Conservation (phyloP, 495 filamentous ascomycete genomes). For the Pseudoneurospora amorphoporcata region DNA sequence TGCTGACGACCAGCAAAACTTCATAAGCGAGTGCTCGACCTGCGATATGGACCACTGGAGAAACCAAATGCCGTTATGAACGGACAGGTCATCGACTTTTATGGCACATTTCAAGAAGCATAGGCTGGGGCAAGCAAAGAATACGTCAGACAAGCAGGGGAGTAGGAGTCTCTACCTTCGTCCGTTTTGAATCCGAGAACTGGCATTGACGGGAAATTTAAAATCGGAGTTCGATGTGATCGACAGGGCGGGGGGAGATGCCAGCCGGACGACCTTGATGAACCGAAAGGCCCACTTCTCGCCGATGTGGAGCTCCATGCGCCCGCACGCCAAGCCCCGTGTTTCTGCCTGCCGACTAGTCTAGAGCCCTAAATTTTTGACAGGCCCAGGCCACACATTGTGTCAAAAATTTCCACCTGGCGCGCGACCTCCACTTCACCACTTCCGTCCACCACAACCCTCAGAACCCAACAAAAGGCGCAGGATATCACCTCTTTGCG, state of each 20-base stretch:
- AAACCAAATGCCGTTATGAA: too few species aligned
- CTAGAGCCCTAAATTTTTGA: conserved; percentile 16
- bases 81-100: too few species aligned
- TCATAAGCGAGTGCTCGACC: neutral
- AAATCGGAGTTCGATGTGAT: neutral
- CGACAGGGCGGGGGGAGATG: neutral
- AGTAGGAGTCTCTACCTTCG: neutral
- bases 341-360: neutral
- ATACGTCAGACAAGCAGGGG: too few species aligned
- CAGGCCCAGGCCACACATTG: conserved; percentile 13
- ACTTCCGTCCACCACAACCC: conserved; percentile 1
- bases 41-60: neutral
- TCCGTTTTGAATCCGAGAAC: neutral
- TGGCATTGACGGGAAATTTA: neutral
- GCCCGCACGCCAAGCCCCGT: neutral
- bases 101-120: too few species aligned
- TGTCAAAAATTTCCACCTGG: neutral
- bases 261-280: neutral
- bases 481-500: conserved; percentile 63
- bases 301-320: neutral
- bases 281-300: neutral
- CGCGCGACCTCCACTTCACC: neutral
- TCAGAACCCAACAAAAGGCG: conserved; percentile 24
- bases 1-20: neutral
- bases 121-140: neutral